Percentiles rank a stretch among this genome's conserved stretches.
Evolutionary conservation across 495 filamentous ascomycete genomes (phyloP).

Genomic region (Podospora didyma): DNA sequence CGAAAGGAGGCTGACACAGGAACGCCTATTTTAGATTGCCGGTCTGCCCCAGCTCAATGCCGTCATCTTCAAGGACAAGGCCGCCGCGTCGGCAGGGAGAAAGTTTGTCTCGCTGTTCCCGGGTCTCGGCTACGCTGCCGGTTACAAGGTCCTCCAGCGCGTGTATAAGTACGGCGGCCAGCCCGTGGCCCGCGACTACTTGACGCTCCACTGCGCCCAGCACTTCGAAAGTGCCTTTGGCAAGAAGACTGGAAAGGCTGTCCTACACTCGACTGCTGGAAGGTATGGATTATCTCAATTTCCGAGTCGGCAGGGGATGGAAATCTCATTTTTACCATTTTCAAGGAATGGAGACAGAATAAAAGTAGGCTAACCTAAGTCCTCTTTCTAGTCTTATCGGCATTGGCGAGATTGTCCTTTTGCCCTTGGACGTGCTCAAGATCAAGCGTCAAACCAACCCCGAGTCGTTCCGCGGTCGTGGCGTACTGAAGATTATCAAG

Average conservation of each 20-base stretch:
- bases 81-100: constrained; percentile 57
- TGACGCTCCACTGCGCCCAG: constrained; percentile 73
- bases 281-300: constrained; percentile 45
- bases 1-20: constrained; percentile 14
- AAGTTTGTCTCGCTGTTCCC: constrained; percentile 98
- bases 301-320: too few species aligned
- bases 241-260: constrained; percentile 94
- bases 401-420: constrained; percentile 92
- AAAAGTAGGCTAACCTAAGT: background rate
- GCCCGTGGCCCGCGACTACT: constrained; percentile 89
- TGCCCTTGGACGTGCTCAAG: constrained; percentile 96
- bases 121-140: constrained; percentile 92
- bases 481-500: constrained; percentile 79
- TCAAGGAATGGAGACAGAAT: constrained; percentile 2
- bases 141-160: constrained; percentile 96
- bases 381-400: constrained; percentile 69
- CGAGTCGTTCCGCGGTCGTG: constrained; percentile 92
- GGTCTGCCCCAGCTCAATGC: constrained; percentile 63
- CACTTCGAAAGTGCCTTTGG: constrained; percentile 88
- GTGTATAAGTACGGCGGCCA: constrained; percentile 99
- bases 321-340: too few species aligned
- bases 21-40: constrained; percentile 49
- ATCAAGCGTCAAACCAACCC: constrained; percentile 99
- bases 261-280: constrained; percentile 95
- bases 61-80: constrained; percentile 92